Evolutionary conservation across 192 early-diverging fungal species (phyloP).

Genomic region (Coemansia nantahalensis): DNA sequence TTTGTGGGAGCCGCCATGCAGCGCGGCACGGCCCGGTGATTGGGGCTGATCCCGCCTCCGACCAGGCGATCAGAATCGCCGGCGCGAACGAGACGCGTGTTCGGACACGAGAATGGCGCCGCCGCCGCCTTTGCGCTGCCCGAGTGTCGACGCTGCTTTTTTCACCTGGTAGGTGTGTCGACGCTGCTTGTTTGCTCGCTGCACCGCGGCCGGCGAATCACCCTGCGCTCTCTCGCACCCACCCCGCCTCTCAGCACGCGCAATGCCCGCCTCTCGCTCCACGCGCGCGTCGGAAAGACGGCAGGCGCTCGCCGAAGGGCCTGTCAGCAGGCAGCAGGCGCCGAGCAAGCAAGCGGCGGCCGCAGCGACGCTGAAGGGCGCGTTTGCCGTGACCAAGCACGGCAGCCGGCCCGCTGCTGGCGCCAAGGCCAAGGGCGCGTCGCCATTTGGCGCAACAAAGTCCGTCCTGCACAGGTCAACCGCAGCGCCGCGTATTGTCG

Average conservation of each 20-base stretch:
- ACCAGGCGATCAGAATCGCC: no score
- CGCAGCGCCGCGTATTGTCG: constrained; percentile 46
- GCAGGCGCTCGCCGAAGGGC: constrained; percentile 36
- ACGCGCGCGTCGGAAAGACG: constrained; percentile 14
- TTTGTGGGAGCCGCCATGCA: neutral
- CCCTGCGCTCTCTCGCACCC: neutral
- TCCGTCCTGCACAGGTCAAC: constrained; percentile 40
- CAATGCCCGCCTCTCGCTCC: constrained; percentile 42
- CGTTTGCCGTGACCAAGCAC: constrained; percentile 38
- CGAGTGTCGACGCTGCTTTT: no score
- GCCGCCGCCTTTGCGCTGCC: no score
- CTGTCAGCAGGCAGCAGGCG: constrained; percentile 20
- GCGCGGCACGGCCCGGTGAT: no score
- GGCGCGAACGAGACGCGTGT: no score
- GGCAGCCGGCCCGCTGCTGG: constrained; percentile 1
- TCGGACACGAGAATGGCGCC: no score
- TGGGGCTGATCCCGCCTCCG: no score
- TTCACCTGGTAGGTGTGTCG: no score
- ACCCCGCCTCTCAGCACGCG: no score
- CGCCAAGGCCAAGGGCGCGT: constrained; percentile 10
- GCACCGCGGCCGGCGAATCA: no score
- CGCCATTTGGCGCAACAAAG: constrained; percentile 38
- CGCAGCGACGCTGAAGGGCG: constrained; percentile 23
- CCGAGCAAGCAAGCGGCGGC: constrained; percentile 6
- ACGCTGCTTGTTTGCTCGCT: no score